A percentile compares a stretch with the other conserved stretches of the same genome.
These are phyloP conservation scores for Pyrenula aspistea DNA, from an alignment of 495 filamentous ascomycete species.

Conservation along the genomic window DNA sequence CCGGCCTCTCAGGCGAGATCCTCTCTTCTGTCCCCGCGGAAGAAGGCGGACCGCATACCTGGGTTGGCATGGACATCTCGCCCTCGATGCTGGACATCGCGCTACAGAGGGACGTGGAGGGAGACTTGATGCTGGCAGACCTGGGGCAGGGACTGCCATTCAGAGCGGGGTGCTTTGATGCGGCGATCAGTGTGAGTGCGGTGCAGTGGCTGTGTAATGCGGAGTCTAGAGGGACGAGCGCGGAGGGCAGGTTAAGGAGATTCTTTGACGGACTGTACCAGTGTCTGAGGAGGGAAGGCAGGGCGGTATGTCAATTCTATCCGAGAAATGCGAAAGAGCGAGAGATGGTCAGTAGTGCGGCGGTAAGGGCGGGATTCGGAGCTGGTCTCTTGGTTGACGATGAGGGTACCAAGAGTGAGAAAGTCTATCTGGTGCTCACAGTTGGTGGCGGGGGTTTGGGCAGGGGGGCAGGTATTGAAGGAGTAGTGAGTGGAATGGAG, in stretches of 20 bases:
- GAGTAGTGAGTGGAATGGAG: slow-evolving; percentile 75
- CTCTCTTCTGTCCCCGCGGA: slow-evolving; percentile 52
- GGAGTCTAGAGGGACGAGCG: slow-evolving; percentile 70
- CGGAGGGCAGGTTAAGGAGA: slow-evolving; percentile 59
- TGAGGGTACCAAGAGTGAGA: slow-evolving; percentile 85
- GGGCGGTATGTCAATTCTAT: slow-evolving; percentile 95
- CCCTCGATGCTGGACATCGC: slow-evolving; percentile 87
- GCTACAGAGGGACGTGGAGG: slow-evolving; percentile 80
- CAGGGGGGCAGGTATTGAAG: slow-evolving; percentile 62
- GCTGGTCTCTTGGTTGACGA: slow-evolving; percentile 93
- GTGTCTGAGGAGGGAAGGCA: slow-evolving; percentile 68
- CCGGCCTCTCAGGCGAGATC: slow-evolving; percentile 88
- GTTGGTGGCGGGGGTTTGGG: slow-evolving; percentile 69
- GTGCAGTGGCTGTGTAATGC: slow-evolving; percentile 98
- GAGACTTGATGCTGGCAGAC: slow-evolving; percentile 83
- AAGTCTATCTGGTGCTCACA: slow-evolving; percentile 87
- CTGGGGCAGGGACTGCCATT: slow-evolving; percentile 95
- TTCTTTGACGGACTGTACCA: slow-evolving; percentile 93
- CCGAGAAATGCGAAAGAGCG: slow-evolving; percentile 89
- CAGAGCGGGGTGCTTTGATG: slow-evolving; percentile 84
- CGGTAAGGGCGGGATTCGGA: slow-evolving; percentile 87
- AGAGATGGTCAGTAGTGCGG: slow-evolving; percentile 78
- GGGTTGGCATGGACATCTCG: slow-evolving; percentile 94
- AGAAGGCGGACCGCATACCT: slow-evolving; percentile 76
- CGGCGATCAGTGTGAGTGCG: slow-evolving; percentile 84